Evolutionary conservation across 306 rosid species (phyloP).

Genomic region (Lathyrus oleraceus): DNA sequence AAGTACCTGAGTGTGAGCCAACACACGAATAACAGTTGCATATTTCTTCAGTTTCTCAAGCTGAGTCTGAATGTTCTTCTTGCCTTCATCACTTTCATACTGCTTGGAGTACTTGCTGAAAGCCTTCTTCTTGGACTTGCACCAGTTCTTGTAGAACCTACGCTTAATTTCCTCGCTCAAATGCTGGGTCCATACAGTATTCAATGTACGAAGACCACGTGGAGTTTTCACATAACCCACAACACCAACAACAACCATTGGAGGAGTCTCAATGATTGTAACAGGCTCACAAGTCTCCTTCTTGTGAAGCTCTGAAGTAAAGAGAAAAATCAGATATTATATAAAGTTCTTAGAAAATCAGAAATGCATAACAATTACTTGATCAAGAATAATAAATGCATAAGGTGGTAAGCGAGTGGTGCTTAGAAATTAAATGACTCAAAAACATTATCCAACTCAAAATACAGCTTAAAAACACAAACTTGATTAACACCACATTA

Average conservation of each 20-base stretch:
- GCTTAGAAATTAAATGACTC: too few species aligned
- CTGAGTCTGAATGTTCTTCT: conserved; percentile 61
- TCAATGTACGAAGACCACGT: conserved; percentile 78
- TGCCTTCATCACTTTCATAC: conserved; percentile 74
- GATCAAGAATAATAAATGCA: too few species aligned
- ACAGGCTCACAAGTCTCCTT: conserved; percentile 92
- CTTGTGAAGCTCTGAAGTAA: conserved; percentile 74
- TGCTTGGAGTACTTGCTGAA: conserved; percentile 71
- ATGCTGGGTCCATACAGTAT: conserved; percentile 90
- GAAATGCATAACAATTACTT: background rate
- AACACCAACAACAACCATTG: conserved; percentile 82
- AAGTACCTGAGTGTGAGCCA: conserved; percentile 88
- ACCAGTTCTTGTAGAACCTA: conserved; percentile 84
- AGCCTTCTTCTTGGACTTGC: conserved; percentile 94
- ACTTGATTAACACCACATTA: too few species aligned
- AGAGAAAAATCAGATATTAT: background rate
- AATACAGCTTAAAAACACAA: too few species aligned
- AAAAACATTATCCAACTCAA: too few species aligned
- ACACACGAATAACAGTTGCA: conserved; percentile 67
- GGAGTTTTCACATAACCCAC: conserved; percentile 88
- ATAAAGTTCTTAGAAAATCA: background rate
- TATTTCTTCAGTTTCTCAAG: conserved; percentile 78
- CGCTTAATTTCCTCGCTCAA: conserved; percentile 77
- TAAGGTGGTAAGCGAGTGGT: too few species aligned
- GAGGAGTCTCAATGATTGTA: conserved; percentile 81